phyloP scores from a whole-genome alignment of 768 basidiomycete genomes.

The Paxillus rubicundulus region DNA sequence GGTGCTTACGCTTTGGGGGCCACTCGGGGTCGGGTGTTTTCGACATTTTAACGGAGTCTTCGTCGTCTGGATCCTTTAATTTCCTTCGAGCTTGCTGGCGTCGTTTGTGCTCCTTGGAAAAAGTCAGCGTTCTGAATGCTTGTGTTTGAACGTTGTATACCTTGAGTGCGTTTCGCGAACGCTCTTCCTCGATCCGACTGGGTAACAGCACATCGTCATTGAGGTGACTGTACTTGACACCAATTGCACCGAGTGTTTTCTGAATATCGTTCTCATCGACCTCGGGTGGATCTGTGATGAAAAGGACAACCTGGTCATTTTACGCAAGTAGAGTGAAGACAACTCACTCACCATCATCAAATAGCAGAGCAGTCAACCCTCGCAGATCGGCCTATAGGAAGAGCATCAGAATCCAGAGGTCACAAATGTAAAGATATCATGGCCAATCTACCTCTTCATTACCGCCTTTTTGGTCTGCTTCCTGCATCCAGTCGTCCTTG shows the following conservation, averaged over 20 bases:
- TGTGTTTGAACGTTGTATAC: conserved; percentile 30
- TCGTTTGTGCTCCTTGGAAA: conserved; percentile 26
- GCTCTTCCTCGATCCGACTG: conserved; percentile 66
- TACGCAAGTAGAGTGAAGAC: background rate
- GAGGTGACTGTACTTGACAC: conserved; percentile 70
- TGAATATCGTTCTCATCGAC: conserved; percentile 50
- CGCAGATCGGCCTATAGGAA: conserved; percentile 47
- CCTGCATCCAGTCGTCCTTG: conserved; percentile 43
- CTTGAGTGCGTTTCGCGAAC: conserved; percentile 51
- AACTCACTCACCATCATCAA: conserved; percentile 57
- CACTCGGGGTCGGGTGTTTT: conserved; percentile 46
- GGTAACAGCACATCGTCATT: conserved; percentile 70
- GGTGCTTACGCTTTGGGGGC: conserved; percentile 66
- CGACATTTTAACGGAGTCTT: conserved; percentile 11
- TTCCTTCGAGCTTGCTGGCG: conserved; percentile 23
- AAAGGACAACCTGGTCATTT: background rate
- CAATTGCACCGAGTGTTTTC: conserved; percentile 54
- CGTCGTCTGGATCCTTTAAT: conserved; percentile 11
- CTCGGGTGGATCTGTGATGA: conserved; percentile 37
- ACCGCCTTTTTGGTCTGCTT: conserved; percentile 44
- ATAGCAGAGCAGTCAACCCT: conserved; percentile 64
- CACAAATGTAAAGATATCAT: background rate
- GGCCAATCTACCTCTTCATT: conserved; percentile 27
- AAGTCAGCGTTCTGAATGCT: conserved; percentile 4
- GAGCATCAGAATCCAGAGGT: background rate